Evolutionary conservation across 495 filamentous ascomycete genomes (phyloP), one percentile per base, ranked within the genome.

Genomic region (Viridothelium virens): DNA sequence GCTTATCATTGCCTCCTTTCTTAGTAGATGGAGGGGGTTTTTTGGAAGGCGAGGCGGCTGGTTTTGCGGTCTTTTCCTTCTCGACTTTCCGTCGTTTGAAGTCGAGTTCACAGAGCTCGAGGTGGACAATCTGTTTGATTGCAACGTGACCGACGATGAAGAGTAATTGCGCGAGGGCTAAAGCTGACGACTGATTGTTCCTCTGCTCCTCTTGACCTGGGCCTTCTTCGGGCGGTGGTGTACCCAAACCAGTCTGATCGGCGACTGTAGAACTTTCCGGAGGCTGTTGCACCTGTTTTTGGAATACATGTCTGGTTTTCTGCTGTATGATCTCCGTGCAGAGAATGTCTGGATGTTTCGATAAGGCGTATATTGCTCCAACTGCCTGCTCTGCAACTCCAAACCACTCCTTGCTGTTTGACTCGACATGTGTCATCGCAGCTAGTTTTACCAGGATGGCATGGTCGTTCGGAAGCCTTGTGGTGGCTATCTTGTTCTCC

Each of bases 61-160:
- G 67, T 18, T 68, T 74, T 53, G 62, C 46, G 56, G 80, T 88
- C 77, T 93, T 96, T 75, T 97, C 94, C 67, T 92, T 91, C 70
- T 96, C 94, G 14, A 89, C 90, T 78, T 97, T 99, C 65, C 92
- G 83, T 36, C 92, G 85, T 78, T 99, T 99, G 78, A 99, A 99
- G 75, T 99, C 94, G 46, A 92, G 84, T 73, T 99, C 94, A 76
- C 91, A 92, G 2, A 97, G 83, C 69, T 99, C 94, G n/a, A 99
- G 82, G 75, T 99, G 95, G n/a, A 99, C 94, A 67, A 97, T 99
- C 71, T 99, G 94, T 75, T 98, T 98, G 77, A 98, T 91, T 38
- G 93, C 92, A 66, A 97, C 90, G 72, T 98, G 93, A 4, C 93
- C 94, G 63, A 98, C 93, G 63, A 96, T 87, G 76, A 96, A 99